Evolutionary conservation across 768 basidiomycete genomes (phyloP), one percentile per base, ranked within the genome.

Genomic region (Phaffia australis): DNA sequence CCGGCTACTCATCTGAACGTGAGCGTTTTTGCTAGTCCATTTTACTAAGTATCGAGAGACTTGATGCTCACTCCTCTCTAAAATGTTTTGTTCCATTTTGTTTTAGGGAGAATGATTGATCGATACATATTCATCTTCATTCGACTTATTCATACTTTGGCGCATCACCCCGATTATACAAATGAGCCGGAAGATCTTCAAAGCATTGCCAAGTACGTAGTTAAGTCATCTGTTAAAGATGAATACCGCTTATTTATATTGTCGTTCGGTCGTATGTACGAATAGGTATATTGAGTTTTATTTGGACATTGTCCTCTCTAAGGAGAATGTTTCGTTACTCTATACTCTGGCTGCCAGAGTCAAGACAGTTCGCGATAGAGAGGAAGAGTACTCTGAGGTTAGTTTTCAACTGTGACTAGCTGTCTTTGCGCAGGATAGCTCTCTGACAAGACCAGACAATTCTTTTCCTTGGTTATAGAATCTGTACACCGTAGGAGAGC

Each of bases 161-260:
- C 92, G 0, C 93, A 95, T 73, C 95, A 99, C 74, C 94, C 94
- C 4, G 95, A 99, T 76, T 93, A 80, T 23, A 66, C 64, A 0
- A 81, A 79, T 54, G 80, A 81, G 2, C 81, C 83, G 48, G 87
- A 88, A 46, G 85, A 85, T 51, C 75, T 93, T 48, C 79, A 83
- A 46, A 86, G 88, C 71, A 85, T 91, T 71, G 84, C 87, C 27
- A 89, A 86, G 91, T 95, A 70, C 56, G 86, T 73, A 9, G 21
- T 50, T 15, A 29, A 23, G 6, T 29, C 57, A 51, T 51, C 27
- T 27, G 16, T 54, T 16, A 16, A 8, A 54, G 8, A 54, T 8
- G 8, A 8, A n/a, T 8, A 5, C 16, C 0, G 16, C 1, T 50
- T 35, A 56, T 2, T 1, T 42, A 56, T 18, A 3, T 56, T 63